Base-by-base conservation (phyloP, 345 rosid species). In the Aethionema arabicum region DNA sequence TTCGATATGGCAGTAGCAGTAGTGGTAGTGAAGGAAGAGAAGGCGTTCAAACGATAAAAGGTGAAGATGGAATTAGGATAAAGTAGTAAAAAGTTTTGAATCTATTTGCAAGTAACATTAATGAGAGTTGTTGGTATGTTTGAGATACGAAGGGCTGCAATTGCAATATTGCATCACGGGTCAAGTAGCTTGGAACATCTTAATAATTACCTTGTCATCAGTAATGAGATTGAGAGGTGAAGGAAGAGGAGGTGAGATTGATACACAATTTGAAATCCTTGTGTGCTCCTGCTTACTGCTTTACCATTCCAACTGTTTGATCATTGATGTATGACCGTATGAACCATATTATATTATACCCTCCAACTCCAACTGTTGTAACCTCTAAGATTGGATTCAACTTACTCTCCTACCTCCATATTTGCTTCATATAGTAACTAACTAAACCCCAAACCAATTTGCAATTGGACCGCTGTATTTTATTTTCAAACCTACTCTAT, bases 161-260 rank as follows among this genome's bases (percentile, higher is more conserved):
- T n/a, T n/a, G n/a, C n/a, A n/a, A n/a, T n/a, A n/a, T n/a, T n/a
- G n/a, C 99, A 89, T 66, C 97, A 89, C 39, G 97, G 99, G 2
- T 89, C 96, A 10, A 92, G 98, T 81, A 89, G 83, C 76, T 65
- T 89, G 84, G 98, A 92, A 70, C 98, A 92, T 73, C 83, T 89
- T n/a, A n/a, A n/a, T n/a, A n/a, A n/a, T n/a, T 27, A 75, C 66
- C 72, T 89, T 92, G 74, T 75, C 85, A 76, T 74, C 77, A 45
- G 86, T 93, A 43, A 55, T 85, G 33, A 78, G 83, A 43, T 52
- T 85, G 33, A 78, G 83, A 68, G 70, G 66, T 15, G 82, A 79
- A 8, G 62, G 75, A 67, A 88, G 76, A 62, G 88, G 88, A 2
- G 84, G 83, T 2, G 91, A 40, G 88, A 79, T 76, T n/a, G 35